Percentiles rank a stretch among this genome's conserved stretches.
These are phyloP conservation scores for Metschnikowia vanudenii DNA, from an alignment of 805 yeast genomes.

Conservation along the genomic window DNA sequence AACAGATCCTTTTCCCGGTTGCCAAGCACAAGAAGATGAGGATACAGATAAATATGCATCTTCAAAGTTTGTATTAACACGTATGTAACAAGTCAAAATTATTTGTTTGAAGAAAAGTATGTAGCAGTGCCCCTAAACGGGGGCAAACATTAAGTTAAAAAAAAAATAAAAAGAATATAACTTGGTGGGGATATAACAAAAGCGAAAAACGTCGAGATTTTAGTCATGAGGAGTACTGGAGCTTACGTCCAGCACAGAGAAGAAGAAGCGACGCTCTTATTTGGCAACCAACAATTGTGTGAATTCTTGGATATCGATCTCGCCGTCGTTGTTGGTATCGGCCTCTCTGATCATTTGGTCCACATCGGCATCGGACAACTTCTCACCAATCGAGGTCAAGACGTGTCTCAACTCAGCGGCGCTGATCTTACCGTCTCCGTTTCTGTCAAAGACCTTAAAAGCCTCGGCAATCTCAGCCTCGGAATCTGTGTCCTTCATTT, in stretches of 20 bases:
- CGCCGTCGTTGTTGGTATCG: slow-evolving; percentile 93
- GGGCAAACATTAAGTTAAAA: background rate
- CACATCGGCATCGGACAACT: slow-evolving; percentile 93
- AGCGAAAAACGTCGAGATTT: slow-evolving; percentile 1
- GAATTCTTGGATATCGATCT: slow-evolving; percentile 94
- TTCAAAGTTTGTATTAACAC: slow-evolving; percentile 1
- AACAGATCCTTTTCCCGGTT: slow-evolving; percentile 10
- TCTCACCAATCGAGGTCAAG: slow-evolving; percentile 96
- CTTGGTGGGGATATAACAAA: slow-evolving; percentile 3
- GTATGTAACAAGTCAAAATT: slow-evolving; percentile 2
- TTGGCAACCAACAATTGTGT: slow-evolving; percentile 83
- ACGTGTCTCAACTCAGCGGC: slow-evolving; percentile 97
- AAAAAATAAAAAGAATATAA: background rate
- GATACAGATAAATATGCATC: background rate
- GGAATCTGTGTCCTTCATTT: slow-evolving; percentile 93
- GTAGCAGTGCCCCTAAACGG: background rate
- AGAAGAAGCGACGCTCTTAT: slow-evolving; percentile 28
- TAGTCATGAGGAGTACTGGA: slow-evolving; percentile 1
- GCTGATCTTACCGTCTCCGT: slow-evolving; percentile 95
- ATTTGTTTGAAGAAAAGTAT: background rate
- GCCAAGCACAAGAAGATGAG: slow-evolving; percentile 3
- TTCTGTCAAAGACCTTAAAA: slow-evolving; percentile 93
- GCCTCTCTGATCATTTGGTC: slow-evolving; percentile 97
- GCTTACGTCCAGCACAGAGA: background rate
- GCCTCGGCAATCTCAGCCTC: slow-evolving; percentile 98